Evolutionary conservation across 805 yeast genomes (phyloP).

Genomic region (Phaffomyces thermotolerans): DNA sequence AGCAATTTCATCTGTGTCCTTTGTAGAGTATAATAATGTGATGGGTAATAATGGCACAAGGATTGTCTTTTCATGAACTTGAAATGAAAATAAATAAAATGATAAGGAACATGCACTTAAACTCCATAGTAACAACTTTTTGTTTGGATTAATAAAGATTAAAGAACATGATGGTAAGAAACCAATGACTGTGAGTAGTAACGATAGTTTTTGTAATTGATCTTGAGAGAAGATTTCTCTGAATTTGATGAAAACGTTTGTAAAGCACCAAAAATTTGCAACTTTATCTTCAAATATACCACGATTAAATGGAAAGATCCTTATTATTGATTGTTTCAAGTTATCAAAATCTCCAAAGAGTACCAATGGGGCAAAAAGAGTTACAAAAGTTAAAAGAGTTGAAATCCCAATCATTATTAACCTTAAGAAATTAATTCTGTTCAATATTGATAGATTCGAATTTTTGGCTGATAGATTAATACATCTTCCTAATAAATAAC

Average conservation of each 20-base stretch:
- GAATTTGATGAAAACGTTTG: constrained; percentile 72
- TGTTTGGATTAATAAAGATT: constrained; percentile 45
- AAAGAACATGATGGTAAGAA: constrained; percentile 50
- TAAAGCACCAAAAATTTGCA: constrained; percentile 96
- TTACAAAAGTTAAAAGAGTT: constrained; percentile 46
- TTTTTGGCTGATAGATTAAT: constrained; percentile 14
- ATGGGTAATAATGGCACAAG: constrained; percentile 83
- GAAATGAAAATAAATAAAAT: constrained; percentile 85
- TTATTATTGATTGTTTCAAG: constrained; percentile 45
- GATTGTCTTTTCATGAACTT: constrained; percentile 92
- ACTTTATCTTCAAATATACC: constrained; percentile 97
- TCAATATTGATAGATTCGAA: constrained; percentile 19
- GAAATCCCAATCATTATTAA: constrained; percentile 57
- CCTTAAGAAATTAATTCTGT: constrained; percentile 46
- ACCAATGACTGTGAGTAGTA: constrained; percentile 43
- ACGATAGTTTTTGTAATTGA: constrained; percentile 53
- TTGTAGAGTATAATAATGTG: constrained; percentile 49
- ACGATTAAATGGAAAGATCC: constrained; percentile 88
- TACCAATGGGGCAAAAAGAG: constrained; percentile 55
- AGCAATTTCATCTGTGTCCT: constrained; percentile 54
- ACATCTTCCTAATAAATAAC: constrained; percentile 58
- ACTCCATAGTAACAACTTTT: constrained; percentile 57
- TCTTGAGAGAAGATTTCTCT: constrained; percentile 43
- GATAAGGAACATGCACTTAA: constrained; percentile 80
- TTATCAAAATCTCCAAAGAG: constrained; percentile 34